phyloP scores from a whole-genome alignment of 176 grass and related monocot species.

The Cocos nucifera region DNA sequence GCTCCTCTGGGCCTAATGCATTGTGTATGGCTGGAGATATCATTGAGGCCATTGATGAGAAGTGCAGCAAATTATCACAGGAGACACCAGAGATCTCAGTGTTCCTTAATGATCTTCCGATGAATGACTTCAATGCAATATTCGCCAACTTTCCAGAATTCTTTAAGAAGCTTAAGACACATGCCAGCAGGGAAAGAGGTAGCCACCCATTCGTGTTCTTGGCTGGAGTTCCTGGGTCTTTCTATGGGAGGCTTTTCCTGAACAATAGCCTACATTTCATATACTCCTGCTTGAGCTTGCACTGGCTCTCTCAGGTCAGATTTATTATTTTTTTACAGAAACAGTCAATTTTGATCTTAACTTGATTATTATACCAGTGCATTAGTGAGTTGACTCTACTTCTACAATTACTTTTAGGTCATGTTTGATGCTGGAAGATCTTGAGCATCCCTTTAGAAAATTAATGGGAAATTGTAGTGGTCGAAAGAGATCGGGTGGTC shows the following conservation, averaged over 20 bases:
- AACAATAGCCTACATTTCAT: slow-evolving; percentile 71
- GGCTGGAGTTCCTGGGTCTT: slow-evolving; percentile 77
- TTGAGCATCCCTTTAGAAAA: too few species aligned
- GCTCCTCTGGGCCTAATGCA: slow-evolving; percentile 83
- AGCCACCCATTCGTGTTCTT: slow-evolving; percentile 52
- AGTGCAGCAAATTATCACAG: slow-evolving; percentile 33
- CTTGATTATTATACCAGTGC: too few species aligned
- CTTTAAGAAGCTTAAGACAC: slow-evolving; percentile 34
- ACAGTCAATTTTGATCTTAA: too few species aligned
- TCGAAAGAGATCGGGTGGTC: too few species aligned
- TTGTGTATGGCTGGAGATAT: slow-evolving; percentile 65
- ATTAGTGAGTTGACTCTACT: too few species aligned
- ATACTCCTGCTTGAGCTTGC: slow-evolving; percentile 82
- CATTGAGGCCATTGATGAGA: slow-evolving; percentile 40
- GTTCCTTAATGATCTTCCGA: slow-evolving; percentile 91
- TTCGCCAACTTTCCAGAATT: slow-evolving; percentile 73
- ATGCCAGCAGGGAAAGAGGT: slow-evolving; percentile 39
- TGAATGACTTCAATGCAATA: slow-evolving; percentile 93
- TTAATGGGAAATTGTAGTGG: too few species aligned
- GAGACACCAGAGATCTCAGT: slow-evolving; percentile 75
- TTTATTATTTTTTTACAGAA: too few species aligned
- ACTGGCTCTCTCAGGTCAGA: slow-evolving; percentile 87
- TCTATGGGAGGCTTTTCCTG: slow-evolving; percentile 75
- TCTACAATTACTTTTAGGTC: too few species aligned
- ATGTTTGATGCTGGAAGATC: too few species aligned